phyloP scores from a whole-genome alignment of 345 rosid genomes.

The Gossypium thurberi region DNA sequence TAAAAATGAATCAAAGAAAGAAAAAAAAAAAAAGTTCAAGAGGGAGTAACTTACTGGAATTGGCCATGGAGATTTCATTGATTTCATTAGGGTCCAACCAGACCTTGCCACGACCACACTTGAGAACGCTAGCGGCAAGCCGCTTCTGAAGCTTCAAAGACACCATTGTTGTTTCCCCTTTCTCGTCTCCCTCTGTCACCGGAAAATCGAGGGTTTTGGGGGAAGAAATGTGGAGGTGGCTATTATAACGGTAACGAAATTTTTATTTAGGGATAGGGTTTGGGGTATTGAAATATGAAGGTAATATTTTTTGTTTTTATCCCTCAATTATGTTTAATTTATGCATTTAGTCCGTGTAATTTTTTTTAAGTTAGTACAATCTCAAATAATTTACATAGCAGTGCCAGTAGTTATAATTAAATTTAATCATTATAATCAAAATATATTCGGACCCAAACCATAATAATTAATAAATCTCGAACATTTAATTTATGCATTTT shows the following conservation, averaged over 20 bases:
- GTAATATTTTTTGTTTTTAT: too few relatives aligned
- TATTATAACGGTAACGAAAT: neutral
- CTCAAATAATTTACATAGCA: too few relatives aligned
- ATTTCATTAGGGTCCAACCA: slow-evolving; percentile 70
- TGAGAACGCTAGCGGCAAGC: slow-evolving; percentile 63
- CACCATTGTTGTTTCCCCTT: slow-evolving; percentile 32
- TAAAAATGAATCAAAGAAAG: neutral
- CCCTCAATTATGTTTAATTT: too few relatives aligned
- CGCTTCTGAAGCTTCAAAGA: slow-evolving; percentile 66
- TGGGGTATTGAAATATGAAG: neutral
- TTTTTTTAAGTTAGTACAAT: too few relatives aligned
- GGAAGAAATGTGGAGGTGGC: neutral
- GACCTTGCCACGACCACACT: slow-evolving; percentile 58
- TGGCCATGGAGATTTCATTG: slow-evolving; percentile 67
- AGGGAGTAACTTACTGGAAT: slow-evolving; percentile 42
- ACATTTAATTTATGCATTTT: too few relatives aligned
- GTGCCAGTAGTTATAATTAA: too few relatives aligned
- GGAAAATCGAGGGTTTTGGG: slow-evolving; percentile 11
- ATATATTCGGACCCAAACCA: too few relatives aligned
- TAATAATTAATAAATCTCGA: too few relatives aligned
- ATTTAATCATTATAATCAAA: too few relatives aligned
- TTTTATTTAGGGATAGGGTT: slow-evolving; percentile 21
- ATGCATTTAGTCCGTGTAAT: too few relatives aligned
- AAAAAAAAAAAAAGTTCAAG: neutral
- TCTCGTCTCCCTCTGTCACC: neutral